phyloP scores from a whole-genome alignment of 352 stramenopile species.

The Blastocystis hominis region DNA sequence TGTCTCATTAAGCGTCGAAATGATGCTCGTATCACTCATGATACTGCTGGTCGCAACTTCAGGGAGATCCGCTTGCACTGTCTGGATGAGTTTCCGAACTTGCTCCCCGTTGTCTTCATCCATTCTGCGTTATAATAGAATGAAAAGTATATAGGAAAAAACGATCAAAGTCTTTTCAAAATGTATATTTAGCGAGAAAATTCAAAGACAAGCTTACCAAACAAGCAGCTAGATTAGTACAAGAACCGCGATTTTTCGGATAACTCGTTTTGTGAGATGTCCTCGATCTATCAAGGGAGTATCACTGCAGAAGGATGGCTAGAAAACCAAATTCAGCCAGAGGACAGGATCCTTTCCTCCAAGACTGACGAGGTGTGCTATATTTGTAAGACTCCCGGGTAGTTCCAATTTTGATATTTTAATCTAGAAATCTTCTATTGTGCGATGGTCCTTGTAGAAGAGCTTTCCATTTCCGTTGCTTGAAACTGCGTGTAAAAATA shows the following conservation, averaged over 20 bases:
- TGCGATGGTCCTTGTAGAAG: constrained; percentile 45
- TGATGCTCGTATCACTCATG: constrained; percentile 32
- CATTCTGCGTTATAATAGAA: not conserved
- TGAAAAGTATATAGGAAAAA: not conserved
- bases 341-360: not conserved
- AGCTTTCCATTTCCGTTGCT: constrained; percentile 44
- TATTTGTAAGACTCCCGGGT: constrained; percentile 49
- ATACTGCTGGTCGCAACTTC: constrained; percentile 12
- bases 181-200: not conserved
- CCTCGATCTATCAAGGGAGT: not conserved
- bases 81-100: not conserved
- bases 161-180: not conserved
- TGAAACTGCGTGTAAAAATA: not conserved
- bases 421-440: constrained; percentile 44
- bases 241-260: not conserved
- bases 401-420: not conserved
- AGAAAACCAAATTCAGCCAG: not conserved
- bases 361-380: constrained; percentile 2
- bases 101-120: not conserved
- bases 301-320: not conserved
- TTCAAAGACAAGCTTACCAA: not conserved
- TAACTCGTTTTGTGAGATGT: not conserved
- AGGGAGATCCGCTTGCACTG: constrained; percentile 13
- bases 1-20: not conserved
- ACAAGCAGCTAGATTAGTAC: not conserved